Evolutionary conservation across 306 rosid species (phyloP).

Genomic region (Oxytropis ochrocephala): DNA sequence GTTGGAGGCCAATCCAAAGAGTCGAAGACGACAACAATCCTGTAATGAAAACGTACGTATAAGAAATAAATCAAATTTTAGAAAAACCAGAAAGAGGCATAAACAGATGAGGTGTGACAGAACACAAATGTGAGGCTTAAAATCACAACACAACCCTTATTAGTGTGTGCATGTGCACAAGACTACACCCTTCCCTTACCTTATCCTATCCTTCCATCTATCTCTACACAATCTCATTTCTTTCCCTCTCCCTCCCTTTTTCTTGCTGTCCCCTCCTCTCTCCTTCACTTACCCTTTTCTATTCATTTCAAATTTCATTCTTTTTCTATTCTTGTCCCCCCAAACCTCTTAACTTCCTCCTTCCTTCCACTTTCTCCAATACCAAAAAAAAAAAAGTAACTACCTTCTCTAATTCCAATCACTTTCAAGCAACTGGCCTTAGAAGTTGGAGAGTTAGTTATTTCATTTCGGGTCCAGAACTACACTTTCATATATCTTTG

Average conservation of each 20-base stretch:
- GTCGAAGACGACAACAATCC: conserved; percentile 13
- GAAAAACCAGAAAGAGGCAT: background rate
- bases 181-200: conserved; percentile 47
- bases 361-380: background rate
- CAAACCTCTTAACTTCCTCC: background rate
- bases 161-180: conserved; percentile 12
- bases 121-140: conserved; percentile 61
- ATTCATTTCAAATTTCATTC: background rate
- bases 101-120: conserved; percentile 30
- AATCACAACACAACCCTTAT: conserved; percentile 27
- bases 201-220: conserved; percentile 57
- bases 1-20: conserved; percentile 23
- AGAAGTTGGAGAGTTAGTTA: background rate
- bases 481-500: too few relatives aligned
- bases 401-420: background rate
- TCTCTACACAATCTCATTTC: background rate
- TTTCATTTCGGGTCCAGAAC: too few relatives aligned
- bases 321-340: background rate
- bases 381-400: background rate
- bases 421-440: background rate
- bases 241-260: background rate
- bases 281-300: background rate
- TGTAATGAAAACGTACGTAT: background rate
- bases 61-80: background rate
- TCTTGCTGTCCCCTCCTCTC: background rate